These are phyloP conservation scores for Sporothrix inflata DNA, from an alignment of 2,329 filamentous ascomycete species.

Conservation along the genomic window DNA sequence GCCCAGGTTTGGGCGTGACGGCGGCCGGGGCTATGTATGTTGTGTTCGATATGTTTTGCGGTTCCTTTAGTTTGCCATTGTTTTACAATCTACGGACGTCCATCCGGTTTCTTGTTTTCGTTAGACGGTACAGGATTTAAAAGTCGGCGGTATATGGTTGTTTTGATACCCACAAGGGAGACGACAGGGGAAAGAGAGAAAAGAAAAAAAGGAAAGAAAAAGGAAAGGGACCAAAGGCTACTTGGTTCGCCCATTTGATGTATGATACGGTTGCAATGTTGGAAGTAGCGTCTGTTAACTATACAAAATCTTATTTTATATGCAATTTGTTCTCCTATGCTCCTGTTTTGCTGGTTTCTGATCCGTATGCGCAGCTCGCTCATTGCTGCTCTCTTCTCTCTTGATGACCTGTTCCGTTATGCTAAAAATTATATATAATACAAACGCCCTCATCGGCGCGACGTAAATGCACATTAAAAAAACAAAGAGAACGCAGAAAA, in stretches of 20 bases:
- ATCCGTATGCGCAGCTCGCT: background rate
- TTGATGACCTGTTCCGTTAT: slow-evolving; percentile 15
- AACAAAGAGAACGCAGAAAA: slow-evolving; percentile 5
- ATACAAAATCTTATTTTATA: background rate
- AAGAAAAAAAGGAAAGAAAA: background rate
- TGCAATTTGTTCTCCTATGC: background rate
- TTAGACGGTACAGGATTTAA: background rate
- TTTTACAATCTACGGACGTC: background rate
- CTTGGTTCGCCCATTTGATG: background rate
- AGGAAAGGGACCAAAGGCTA: background rate
- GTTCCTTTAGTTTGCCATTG: background rate
- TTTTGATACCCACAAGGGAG: slow-evolving; percentile 28
- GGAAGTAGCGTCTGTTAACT: background rate
- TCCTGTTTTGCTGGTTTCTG: background rate
- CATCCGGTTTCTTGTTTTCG: background rate
- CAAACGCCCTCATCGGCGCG: background rate
- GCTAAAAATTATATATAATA: slow-evolving; percentile 21
- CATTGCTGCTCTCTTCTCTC: background rate
- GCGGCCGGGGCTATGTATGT: background rate
- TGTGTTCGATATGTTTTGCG: background rate
- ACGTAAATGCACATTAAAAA: slow-evolving; percentile 17
- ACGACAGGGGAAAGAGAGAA: background rate
- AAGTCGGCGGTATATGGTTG: slow-evolving; percentile 13
- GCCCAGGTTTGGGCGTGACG: slow-evolving; percentile 53
- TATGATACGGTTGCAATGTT: background rate